Percentiles rank a stretch among this genome's conserved stretches.
Evolutionary conservation across 192 early-diverging fungal species (phyloP).

Genomic region (Rhizoclosmatium globosum): DNA sequence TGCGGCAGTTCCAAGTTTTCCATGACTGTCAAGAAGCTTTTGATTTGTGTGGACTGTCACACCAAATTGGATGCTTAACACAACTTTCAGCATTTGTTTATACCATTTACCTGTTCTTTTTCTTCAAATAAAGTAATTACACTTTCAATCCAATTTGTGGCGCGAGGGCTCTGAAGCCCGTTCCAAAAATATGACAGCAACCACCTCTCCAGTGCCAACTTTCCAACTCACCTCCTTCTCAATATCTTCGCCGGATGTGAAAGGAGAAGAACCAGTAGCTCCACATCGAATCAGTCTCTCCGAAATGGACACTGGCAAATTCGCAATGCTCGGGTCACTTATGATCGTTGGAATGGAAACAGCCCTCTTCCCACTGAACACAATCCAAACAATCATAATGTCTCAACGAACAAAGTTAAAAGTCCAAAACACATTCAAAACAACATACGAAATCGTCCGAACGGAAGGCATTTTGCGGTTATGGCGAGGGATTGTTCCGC

Average conservation of each 20-base stretch:
- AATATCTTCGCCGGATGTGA: neutral
- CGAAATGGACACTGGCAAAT: conserved; percentile 54
- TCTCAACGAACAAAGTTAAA: conserved; percentile 36
- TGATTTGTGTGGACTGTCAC: conserved; percentile 30
- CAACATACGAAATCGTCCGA: conserved; percentile 19
- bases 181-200: too few species aligned
- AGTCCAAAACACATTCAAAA: conserved; percentile 4
- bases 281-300: conserved; percentile 39
- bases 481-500: conserved; percentile 55
- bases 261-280: neutral
- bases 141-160: neutral
- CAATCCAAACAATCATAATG: conserved; percentile 57
- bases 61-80: conserved; percentile 5
- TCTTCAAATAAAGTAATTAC: neutral
- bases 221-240: neutral
- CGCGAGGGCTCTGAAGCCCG: neutral
- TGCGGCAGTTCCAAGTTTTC: conserved; percentile 21
- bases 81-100: neutral
- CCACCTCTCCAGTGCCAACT: neutral
- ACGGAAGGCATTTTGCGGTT: conserved; percentile 50
- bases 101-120: neutral
- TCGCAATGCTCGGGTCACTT: conserved; percentile 50
- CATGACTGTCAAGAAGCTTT: neutral
- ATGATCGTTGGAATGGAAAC: conserved; percentile 58
- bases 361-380: conserved; percentile 55